These are phyloP conservation scores for Ophiostoma sp. DNA, from an alignment of 2,329 filamentous ascomycete genomes.

Conservation along the genomic window DNA sequence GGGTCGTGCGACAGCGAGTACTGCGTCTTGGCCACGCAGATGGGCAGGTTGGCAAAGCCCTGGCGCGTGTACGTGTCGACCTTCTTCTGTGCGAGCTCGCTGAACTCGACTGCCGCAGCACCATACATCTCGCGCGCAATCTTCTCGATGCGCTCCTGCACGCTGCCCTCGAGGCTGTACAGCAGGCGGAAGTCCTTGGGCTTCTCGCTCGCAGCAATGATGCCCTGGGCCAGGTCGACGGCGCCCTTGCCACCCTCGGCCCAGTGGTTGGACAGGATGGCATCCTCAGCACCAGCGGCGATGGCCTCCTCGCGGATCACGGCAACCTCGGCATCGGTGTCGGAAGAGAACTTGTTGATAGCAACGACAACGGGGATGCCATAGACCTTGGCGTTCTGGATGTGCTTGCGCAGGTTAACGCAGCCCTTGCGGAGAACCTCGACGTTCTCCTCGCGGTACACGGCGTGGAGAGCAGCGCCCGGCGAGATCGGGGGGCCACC, in stretches of 20 bases:
- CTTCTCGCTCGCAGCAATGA: slow-evolving; percentile 76
- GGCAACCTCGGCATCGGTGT: slow-evolving; percentile 85
- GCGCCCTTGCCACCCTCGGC: slow-evolving; percentile 89
- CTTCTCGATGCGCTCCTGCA: slow-evolving; percentile 82
- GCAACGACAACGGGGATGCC: slow-evolving; percentile 93
- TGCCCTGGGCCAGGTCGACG: slow-evolving; percentile 77
- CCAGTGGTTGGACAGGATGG: slow-evolving; percentile 93
- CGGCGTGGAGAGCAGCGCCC: slow-evolving; percentile 74
- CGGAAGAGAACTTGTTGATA: slow-evolving; percentile 93
- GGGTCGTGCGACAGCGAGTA: slow-evolving; percentile 94
- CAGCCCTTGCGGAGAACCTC: slow-evolving; percentile 86
- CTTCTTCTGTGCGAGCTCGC: slow-evolving; percentile 90
- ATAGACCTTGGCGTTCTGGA: slow-evolving; percentile 80
- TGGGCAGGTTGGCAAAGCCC: slow-evolving; percentile 86
- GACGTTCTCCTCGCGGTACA: slow-evolving; percentile 90
- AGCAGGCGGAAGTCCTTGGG: slow-evolving; percentile 83
- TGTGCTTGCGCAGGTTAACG: slow-evolving; percentile 92
- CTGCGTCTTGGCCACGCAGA: slow-evolving; percentile 97
- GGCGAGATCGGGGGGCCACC: slow-evolving; percentile 90
- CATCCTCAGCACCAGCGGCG: slow-evolving; percentile 86
- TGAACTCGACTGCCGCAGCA: slow-evolving; percentile 82
- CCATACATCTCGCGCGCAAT: slow-evolving; percentile 96
- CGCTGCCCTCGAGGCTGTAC: slow-evolving; percentile 67
- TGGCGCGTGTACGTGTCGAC: slow-evolving; percentile 90
- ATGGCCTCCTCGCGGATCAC: slow-evolving; percentile 87